Evolutionary conservation across 495 filamentous ascomycete species (phyloP).

Genomic region (Neurospora sp.): DNA sequence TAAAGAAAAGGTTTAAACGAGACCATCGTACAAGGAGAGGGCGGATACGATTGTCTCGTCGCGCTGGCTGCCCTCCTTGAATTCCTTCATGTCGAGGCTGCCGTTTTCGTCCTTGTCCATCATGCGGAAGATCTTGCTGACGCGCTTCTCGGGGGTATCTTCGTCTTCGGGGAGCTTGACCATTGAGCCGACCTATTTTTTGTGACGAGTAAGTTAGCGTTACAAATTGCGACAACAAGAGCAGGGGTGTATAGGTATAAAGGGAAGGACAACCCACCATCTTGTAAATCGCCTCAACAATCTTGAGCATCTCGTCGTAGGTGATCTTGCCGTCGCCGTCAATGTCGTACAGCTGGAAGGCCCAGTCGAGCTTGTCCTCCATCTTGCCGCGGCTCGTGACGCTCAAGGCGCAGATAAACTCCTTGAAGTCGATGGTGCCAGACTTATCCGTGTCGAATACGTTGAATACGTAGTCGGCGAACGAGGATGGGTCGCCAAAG

Average conservation of each 20-base stretch:
- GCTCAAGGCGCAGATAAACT: slow-evolving; percentile 96
- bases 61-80: slow-evolving; percentile 97
- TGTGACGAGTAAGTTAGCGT: slow-evolving; percentile 7
- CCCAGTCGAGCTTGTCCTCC: slow-evolving; percentile 99
- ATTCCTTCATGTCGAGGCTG: slow-evolving; percentile 85
- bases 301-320: slow-evolving; percentile 97
- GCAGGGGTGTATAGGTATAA: background rate
- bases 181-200: slow-evolving; percentile 84
- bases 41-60: slow-evolving; percentile 99
- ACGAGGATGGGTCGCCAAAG: slow-evolving; percentile 91
- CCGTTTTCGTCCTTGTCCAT: slow-evolving; percentile 99
- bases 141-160: slow-evolving; percentile 96
- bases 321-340: slow-evolving; percentile 98
- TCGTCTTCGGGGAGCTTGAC: slow-evolving; percentile 97
- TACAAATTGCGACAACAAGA: background rate
- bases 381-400: slow-evolving; percentile 95
- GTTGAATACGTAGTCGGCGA: slow-evolving; percentile 98
- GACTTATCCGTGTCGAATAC: slow-evolving; percentile 97
- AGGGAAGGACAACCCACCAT: slow-evolving; percentile 54
- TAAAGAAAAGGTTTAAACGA: slow-evolving; percentile 51
- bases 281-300: slow-evolving; percentile 99
- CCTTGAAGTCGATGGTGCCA: slow-evolving; percentile 97
- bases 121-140: slow-evolving; percentile 97
- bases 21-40: slow-evolving; percentile 87
- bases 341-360: slow-evolving; percentile 98